Conservation (phyloP, 768 basidiomycete genomes). For the Naganishia antarctica region DNA sequence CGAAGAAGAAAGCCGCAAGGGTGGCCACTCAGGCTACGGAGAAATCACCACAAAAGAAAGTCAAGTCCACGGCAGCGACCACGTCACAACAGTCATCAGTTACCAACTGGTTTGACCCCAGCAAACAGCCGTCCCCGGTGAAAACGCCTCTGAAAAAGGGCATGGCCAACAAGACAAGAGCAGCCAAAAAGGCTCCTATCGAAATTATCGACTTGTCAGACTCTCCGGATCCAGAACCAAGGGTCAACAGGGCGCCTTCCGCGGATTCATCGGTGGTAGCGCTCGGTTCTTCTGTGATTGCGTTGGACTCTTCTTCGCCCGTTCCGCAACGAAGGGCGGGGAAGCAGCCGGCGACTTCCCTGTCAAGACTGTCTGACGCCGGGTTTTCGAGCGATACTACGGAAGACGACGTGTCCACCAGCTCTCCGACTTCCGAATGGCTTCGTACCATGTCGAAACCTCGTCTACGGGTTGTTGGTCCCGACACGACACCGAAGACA, state of each 20-base stretch:
- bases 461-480: not conserved
- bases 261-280: not conserved
- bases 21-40: not conserved
- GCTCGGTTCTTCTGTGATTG: not conserved
- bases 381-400: not conserved
- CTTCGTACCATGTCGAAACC: not conserved
- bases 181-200: not conserved
- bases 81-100: slow-evolving; percentile 12
- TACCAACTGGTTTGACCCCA: slow-evolving; percentile 11
- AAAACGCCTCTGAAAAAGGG: slow-evolving; percentile 1
- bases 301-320: slow-evolving; percentile 1
- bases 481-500: not conserved
- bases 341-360: not conserved
- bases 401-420: not conserved
- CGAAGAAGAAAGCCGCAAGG: slow-evolving; percentile 53
- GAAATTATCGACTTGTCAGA: slow-evolving; percentile 21
- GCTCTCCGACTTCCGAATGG: not conserved
- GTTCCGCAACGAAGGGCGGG: not conserved
- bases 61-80: not conserved
- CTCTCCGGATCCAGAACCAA: not conserved
- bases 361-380: not conserved
- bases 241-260: not conserved
- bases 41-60: slow-evolving; percentile 1
- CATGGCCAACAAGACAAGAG: not conserved
- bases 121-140: not conserved